These are phyloP conservation scores for Candida sanyiensis DNA, from an alignment of 805 yeast genomes.

Conservation along the genomic window DNA sequence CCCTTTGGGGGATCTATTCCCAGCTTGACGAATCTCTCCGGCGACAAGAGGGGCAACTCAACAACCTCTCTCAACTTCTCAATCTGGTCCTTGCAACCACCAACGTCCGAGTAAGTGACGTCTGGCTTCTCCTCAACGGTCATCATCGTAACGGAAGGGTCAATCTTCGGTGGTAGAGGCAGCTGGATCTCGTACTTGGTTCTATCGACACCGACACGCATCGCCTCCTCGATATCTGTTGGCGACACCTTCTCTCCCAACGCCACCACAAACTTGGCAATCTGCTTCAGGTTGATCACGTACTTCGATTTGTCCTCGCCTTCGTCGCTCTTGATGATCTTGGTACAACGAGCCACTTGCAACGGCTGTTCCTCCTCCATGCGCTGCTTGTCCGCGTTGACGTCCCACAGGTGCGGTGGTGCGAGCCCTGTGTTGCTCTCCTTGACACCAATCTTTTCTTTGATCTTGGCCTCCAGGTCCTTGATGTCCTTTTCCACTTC, in stretches of 20 bases:
- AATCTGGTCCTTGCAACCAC: constrained; percentile 98
- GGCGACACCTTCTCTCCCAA: constrained; percentile 96
- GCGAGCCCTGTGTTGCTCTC: constrained; percentile 98
- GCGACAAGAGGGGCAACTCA: constrained; percentile 86
- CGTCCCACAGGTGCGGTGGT: constrained; percentile 96
- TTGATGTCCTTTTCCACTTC: constrained; percentile 82
- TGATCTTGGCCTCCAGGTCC: constrained; percentile 77
- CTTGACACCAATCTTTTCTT: constrained; percentile 89
- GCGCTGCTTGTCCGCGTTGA: constrained; percentile 90
- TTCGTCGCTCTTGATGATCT: constrained; percentile 67
- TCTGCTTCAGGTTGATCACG: constrained; percentile 94
- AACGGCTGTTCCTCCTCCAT: constrained; percentile 91
- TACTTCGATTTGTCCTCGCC: constrained; percentile 84
- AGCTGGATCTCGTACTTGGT: constrained; percentile 94
- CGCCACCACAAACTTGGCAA: constrained; percentile 96
- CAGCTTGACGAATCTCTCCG: constrained; percentile 92
- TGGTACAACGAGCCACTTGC: constrained; percentile 98
- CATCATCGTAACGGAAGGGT: constrained; percentile 99
- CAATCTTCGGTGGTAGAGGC: constrained; percentile 96
- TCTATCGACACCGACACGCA: constrained; percentile 99
- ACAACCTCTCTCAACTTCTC: constrained; percentile 96
- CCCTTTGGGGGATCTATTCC: constrained; percentile 99
- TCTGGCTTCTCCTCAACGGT: constrained; percentile 99
- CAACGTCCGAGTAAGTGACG: constrained; percentile 96
- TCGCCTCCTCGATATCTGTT: constrained; percentile 98